Evolutionary conservation across 495 filamentous ascomycete genomes (phyloP), one percentile per base, ranked within the genome.

Genomic region (Pyronema omphalodes): DNA sequence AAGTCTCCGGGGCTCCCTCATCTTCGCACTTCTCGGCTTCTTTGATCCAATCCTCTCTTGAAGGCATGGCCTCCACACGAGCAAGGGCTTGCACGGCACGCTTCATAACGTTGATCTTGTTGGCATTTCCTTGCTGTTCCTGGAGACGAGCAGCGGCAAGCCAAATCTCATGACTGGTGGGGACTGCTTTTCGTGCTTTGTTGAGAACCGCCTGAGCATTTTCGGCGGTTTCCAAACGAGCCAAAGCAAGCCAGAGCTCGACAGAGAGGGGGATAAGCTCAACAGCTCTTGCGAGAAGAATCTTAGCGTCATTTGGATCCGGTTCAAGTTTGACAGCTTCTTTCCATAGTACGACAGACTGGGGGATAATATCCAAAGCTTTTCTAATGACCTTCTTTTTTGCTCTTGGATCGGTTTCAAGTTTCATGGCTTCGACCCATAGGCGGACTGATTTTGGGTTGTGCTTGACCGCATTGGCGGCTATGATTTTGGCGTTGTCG

Each of bases 271-370:
- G 89, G 54, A 99, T 89, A 55, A 94, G 83, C 55, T 96, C 88
- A 7, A 86, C 87, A 3, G 91, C 93, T 69, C 93, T 93, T 8
- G 86, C 86, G 15, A 96, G 75, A 39, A 99, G 74, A 34, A 96
- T 70, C 55, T 80, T 75, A 7, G 89, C 91, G 69, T 94, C 86
- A 6, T 79, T 81, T 0, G 83, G 78, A 59, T 91, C 82, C 54
- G 94, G 88, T 62, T 94, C 89, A 40, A 95, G 70, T 58, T 96
- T 96, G 43, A 96, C 88, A n/a, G 88, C 81, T 63, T 91, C 84
- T 66, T 95, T 96, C 91, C 91, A 99, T 35, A 99, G 76, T 33
- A 82, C 80, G 23, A 95, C 88, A 0, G 89, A 95, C 59, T 93
- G 83, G 2, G 84, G 88, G 47, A 93, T 84, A 59, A 88, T 79